Evolutionary conservation across 1,284 basidiomycete species (phyloP), one percentile per base, ranked within the genome.

Genomic region (Sanghuangporus sanghuang): DNA sequence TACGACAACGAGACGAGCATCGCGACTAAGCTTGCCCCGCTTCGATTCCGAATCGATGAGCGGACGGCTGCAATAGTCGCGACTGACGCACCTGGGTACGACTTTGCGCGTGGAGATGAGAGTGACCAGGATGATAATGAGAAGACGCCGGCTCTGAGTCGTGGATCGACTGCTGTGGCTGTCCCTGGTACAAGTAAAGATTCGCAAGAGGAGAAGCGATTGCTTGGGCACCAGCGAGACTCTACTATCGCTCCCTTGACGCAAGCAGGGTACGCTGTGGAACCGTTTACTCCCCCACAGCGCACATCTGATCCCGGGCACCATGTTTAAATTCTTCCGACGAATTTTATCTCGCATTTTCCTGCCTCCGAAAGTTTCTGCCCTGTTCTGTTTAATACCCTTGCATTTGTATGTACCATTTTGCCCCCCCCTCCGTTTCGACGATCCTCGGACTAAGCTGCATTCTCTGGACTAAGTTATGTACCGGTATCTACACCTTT

Each of bases 21-120:
- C 39, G 73, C 75, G 39, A 71, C 73, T 56, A 86, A 83, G 67
- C 72, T 89, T 38, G 71, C 73, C n/a, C 79, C 79, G 1, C 68
- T 88, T 58, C 74, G 73, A n/a, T 89, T 89, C 74, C 70, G 78
- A 38, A 68, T 89, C 56, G 87, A 89, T 68, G 71, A 69, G 58
- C 72, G 81, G 46, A 86, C 86, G 0, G 86, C 87, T 27, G 86
- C 84, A 14, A 82, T 89, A 57, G 70, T 88, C 6, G 84, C 83
- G 0, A 82, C 81, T 63, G 81, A 82, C 58, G 50, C 55, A 36
- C 64, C 64, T 32, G 56, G 66, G 23, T 57, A 27, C 40, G 57
- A 50, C 64, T 46, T 48, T 32, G 32, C 36, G 32, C 38, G 53
- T 4, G 38, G 60, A 23, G 54, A 53, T 12, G 46, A 59, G 9